Base-by-base conservation (phyloP, 2,329 filamentous ascomycete genomes). In the Talaromyces sp. region DNA sequence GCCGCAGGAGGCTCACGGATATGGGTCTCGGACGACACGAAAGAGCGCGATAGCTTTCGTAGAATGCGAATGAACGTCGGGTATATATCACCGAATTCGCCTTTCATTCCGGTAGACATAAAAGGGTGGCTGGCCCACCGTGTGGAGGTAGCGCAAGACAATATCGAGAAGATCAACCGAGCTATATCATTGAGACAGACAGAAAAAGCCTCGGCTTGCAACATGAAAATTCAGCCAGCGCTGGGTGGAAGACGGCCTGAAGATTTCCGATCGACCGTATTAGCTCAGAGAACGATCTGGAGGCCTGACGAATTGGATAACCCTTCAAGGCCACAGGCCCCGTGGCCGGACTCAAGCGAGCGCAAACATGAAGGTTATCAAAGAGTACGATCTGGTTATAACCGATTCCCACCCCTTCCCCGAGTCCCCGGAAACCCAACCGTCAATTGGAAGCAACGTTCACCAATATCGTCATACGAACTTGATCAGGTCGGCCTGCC, bases 281-380 rank as follows among this genome's bases (percentile, higher is more conserved):
- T 75, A 10, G 69, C 70, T 13, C 43, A 63, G 27, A 61, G 69
- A 54, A 73, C 73, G 1, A 74, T 76, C 35, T 77, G 74, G 74
- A 69, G 66, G 4, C 67, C 58, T 17, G 62, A 62, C 22, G 65
- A 56, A 11, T 37, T 58, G 33, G 17, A 63, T 41, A 62, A 57
- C 15, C 63, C 61, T 9, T 65, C 61, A 27, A 65, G 69, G 11
- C 65, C 45, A 17, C 60, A 64, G 27, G 73, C 75, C 13, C 68
- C 69, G 3, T 77, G 75, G 75, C 75, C 75, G 8, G 68, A 67
- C 17, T 66, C 63, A 41, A 72, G 73, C 37, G 75, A 77, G 63
- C 70, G 73, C 63, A 73, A 72, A 63, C 71, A 74, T 43, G 75
- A 77, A 63, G 73, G 73, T 9, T 70, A 74, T 22, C 70, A 74